Evolutionary conservation across 2,329 filamentous ascomycete species (phyloP).

Genomic region (Diaporthe destruens): DNA sequence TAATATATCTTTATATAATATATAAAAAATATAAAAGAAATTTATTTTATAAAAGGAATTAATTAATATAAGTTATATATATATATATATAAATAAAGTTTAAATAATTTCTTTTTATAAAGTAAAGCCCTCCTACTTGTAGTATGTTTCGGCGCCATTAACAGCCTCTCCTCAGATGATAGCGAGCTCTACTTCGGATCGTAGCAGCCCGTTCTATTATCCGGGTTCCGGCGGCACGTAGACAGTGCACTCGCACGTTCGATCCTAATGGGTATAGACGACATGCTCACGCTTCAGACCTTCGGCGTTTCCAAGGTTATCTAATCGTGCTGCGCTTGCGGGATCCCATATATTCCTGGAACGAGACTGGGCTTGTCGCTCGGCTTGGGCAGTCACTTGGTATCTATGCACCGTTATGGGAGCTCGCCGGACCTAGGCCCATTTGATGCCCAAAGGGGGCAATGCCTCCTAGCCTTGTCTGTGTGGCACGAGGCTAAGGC

Average conservation of each 20-base stretch:
- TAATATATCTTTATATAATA: no score
- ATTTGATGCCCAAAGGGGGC: conserved; percentile 67
- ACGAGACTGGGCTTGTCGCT: conserved; percentile 58
- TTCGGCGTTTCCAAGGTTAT: conserved; percentile 69
- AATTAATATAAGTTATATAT: no score
- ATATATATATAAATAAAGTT: no score
- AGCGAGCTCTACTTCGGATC: conserved; percentile 44
- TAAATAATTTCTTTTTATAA: no score
- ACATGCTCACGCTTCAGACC: conserved; percentile 69
- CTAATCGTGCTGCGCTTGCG: conserved; percentile 61
- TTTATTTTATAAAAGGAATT: no score
- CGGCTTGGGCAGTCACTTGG: conserved; percentile 60
- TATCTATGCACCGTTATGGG: conserved; percentile 52
- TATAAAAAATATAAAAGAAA: no score
- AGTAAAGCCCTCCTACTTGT: conserved; percentile 61
- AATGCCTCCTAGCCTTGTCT: no score
- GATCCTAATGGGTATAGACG: conserved; percentile 68
- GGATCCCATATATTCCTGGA: conserved; percentile 56
- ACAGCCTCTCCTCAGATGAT: conserved; percentile 53
- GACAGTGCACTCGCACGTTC: conserved; percentile 70
- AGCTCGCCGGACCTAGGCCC: conserved; percentile 61
- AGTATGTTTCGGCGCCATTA: conserved; percentile 49
- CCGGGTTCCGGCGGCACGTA: conserved; percentile 54
- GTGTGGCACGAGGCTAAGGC: no score
- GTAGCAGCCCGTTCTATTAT: neutral